phyloP scores from a whole-genome alignment of 805 yeast genomes.

The Vanderwaltozyma tropicalis region DNA sequence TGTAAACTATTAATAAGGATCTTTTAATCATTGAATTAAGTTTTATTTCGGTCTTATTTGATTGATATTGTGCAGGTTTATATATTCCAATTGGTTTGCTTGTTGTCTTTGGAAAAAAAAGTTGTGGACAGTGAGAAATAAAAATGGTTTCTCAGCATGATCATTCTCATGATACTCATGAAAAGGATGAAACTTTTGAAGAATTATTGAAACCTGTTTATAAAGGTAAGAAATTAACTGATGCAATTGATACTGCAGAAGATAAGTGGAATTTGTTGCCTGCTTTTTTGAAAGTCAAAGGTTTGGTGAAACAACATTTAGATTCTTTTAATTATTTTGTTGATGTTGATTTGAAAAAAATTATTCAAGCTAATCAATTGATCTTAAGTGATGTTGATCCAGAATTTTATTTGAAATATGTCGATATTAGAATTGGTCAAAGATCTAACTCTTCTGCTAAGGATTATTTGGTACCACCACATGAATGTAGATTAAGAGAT shows the following conservation, averaged over 20 bases:
- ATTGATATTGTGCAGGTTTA: too few relatives aligned
- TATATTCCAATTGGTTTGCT: too few relatives aligned
- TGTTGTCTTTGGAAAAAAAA: too few relatives aligned
- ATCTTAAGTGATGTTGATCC: conserved; percentile 95
- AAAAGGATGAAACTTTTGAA: conserved; percentile 52
- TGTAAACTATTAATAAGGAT: not conserved
- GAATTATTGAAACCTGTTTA: conserved; percentile 72
- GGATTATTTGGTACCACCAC: conserved; percentile 73
- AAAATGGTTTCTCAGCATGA: conserved; percentile 1
- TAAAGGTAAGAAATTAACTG: conserved; percentile 78
- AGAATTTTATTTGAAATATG: conserved; percentile 83
- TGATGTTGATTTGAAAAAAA: conserved; percentile 85
- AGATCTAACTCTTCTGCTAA: conserved; percentile 44
- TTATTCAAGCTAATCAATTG: conserved; percentile 79
- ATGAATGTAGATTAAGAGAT: conserved; percentile 90
- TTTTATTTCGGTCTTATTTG: too few relatives aligned
- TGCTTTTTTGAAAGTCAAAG: conserved; percentile 90
- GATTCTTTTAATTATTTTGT: conserved; percentile 98
- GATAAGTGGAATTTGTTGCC: conserved; percentile 97
- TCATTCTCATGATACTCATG: too few relatives aligned
- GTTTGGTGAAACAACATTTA: conserved; percentile 91
- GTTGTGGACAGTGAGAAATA: too few relatives aligned
- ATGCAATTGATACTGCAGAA: conserved; percentile 80
- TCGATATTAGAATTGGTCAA: conserved; percentile 87
- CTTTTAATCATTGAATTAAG: not conserved